phyloP scores from a whole-genome alignment of 352 stramenopile genomes.

The Thraustochytrium sp. region DNA sequence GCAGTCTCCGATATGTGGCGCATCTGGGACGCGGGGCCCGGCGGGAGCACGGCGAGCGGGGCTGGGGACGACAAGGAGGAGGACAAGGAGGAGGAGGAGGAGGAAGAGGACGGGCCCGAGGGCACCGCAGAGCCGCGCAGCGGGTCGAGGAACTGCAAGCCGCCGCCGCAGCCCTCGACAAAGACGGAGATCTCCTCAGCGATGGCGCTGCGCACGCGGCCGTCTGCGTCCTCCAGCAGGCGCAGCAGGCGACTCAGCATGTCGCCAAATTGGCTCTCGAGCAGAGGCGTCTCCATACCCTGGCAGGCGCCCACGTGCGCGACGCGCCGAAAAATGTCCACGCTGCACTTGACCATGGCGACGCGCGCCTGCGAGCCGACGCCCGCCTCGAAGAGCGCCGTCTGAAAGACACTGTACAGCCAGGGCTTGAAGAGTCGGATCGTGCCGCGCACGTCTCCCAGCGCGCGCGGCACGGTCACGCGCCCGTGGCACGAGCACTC shows the following conservation, averaged over 20 bases:
- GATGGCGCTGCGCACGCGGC: not conserved
- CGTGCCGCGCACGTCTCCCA: not conserved
- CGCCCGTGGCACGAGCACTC: not conserved
- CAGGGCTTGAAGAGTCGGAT: constrained; percentile 23
- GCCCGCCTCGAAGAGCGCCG: not conserved
- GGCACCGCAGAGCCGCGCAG: too few relatives aligned
- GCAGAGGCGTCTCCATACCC: not conserved
- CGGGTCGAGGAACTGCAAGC: not conserved
- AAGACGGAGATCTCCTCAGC: constrained; percentile 18
- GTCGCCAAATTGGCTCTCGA: not conserved
- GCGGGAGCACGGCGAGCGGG: too few relatives aligned
- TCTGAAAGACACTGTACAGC: not conserved
- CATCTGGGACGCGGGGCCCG: not conserved
- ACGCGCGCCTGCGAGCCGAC: not conserved
- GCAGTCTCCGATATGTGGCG: not conserved
- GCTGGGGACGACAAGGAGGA: too few relatives aligned
- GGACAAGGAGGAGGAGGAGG: too few relatives aligned
- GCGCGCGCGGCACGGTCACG: not conserved
- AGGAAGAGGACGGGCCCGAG: too few relatives aligned
- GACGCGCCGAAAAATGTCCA: constrained; percentile 13
- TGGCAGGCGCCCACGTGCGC: not conserved
- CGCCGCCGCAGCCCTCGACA: constrained; percentile 20
- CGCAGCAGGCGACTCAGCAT: not conserved
- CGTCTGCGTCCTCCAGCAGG: not conserved
- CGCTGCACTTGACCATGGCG: not conserved